Conservation (phyloP, 306 rosid species). For the Fagus crenata region DNA sequence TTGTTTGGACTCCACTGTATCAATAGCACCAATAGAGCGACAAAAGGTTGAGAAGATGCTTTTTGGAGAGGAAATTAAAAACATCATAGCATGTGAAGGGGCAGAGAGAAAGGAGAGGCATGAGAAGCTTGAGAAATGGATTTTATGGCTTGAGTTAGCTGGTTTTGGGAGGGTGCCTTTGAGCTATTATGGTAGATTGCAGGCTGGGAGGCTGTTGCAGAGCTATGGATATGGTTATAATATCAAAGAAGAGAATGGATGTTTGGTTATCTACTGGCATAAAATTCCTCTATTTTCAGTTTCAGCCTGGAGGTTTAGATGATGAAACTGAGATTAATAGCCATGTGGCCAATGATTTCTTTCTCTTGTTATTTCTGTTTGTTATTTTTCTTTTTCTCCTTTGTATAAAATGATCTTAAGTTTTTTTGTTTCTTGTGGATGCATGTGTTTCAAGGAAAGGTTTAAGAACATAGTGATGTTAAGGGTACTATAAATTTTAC, state of each 20-base stretch:
- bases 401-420: slow-evolving; percentile 27
- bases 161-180: slow-evolving; percentile 63
- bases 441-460: slow-evolving; percentile 16
- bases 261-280: slow-evolving; percentile 62
- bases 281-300: slow-evolving; percentile 61
- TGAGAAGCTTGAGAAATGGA: slow-evolving; percentile 80
- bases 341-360: slow-evolving; percentile 18
- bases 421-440: slow-evolving; percentile 8
- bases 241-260: slow-evolving; percentile 51
- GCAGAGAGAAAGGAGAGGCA: slow-evolving; percentile 70
- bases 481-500: no score
- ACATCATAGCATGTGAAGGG: slow-evolving; percentile 81
- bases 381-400: slow-evolving; percentile 12
- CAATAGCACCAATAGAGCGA: slow-evolving; percentile 57
- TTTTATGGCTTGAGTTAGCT: slow-evolving; percentile 53
- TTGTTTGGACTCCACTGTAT: slow-evolving; percentile 68
- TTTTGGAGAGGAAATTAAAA: slow-evolving; percentile 75
- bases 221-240: slow-evolving; percentile 53
- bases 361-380: slow-evolving; percentile 9
- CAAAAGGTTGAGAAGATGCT: slow-evolving; percentile 71
- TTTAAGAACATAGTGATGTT: background rate
- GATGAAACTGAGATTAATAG: slow-evolving; percentile 32
- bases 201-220: slow-evolving; percentile 52
- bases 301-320: slow-evolving; percentile 67
- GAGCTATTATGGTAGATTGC: slow-evolving; percentile 50